Evolutionary conservation across 2,329 filamentous ascomycete species (phyloP), one percentile per base, ranked within the genome.

Genomic region (Zasmidium angulare): DNA sequence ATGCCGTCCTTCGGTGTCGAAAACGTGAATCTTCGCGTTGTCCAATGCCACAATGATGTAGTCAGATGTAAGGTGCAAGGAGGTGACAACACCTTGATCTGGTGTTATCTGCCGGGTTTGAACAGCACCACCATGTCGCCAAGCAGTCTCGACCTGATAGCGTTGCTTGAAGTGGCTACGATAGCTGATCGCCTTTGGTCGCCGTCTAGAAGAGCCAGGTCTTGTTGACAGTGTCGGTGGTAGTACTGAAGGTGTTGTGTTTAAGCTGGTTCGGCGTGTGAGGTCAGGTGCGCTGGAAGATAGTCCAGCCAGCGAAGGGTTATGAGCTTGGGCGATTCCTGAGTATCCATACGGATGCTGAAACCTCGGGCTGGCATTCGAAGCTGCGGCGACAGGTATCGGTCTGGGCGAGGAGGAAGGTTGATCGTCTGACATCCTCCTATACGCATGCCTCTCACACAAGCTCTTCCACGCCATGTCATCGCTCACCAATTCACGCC

Each of bases 391-490:
- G 24, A 51, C 56, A 12, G 62, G 66, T 46, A 66, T 66, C 2
- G 64, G 62, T 40, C 67, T 57, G 21, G 63, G 56, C 11, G 61
- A 53, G 22, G 67, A 63, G 1, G 62, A 53, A 10, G 61, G 64
- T 24, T 61, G 55, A 55, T 79, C 77, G 63, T 81, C 75, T 76
- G 82, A 81, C 53, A 83, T 73, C 53, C 81, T 76, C 51, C 84
- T 86, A 75, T 96, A 99, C 62, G 95, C 92, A 74, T 96, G 93
- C 77, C 96, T 97, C 65, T 96, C 91, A 74, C 93, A 98, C 20
- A 99, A 83, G 62, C 95, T 91, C 79, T 96, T 97, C 95, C 95
- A 99, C 0, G 95, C 96, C 77, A 97, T 93, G 75, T 99, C 95
- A 74, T 99, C 95, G 72, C 89, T 93, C 52, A 99, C 82, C 7